Conservation (phyloP, 306 rosid species). For the Potentilla sterilis region DNA sequence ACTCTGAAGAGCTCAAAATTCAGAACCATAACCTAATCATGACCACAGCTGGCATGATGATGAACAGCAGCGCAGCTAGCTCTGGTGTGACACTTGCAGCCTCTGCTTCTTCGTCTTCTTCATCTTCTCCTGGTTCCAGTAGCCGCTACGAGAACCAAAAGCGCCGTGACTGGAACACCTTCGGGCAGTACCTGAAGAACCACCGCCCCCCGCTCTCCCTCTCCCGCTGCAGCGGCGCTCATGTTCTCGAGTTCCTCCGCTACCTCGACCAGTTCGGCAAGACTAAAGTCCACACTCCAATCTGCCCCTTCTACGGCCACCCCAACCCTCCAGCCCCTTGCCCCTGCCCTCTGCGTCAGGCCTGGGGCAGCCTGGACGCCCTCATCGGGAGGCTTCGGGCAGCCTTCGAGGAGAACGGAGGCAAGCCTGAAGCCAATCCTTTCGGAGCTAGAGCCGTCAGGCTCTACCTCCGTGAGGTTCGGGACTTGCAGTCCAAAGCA, state of each 20-base stretch:
- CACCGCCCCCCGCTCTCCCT: constrained; percentile 96
- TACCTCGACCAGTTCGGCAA: constrained; percentile 96
- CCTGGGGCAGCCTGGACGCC: constrained; percentile 98
- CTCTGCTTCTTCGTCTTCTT: neutral
- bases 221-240: constrained; percentile 94
- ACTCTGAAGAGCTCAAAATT: constrained; percentile 35
- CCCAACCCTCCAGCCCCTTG: constrained; percentile 97
- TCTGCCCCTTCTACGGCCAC: constrained; percentile 94
- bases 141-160: constrained; percentile 97
- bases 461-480: constrained; percentile 94
- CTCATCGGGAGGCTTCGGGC: constrained; percentile 93
- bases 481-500: constrained; percentile 96
- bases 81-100: neutral
- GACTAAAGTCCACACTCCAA: constrained; percentile 88
- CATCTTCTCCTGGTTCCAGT: constrained; percentile 29
- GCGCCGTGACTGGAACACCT: constrained; percentile 98
- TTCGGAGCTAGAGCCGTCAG: constrained; percentile 95
- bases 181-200: constrained; percentile 88
- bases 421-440: constrained; percentile 86
- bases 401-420: constrained; percentile 98
- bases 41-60: constrained; percentile 4
- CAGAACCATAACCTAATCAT: constrained; percentile 10
- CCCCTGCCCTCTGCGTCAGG: constrained; percentile 92
- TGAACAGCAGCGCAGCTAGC: constrained; percentile 1
- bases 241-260: constrained; percentile 92